Percentiles rank a stretch among this genome's conserved stretches.
phyloP scores from a whole-genome alignment of 2,329 filamentous ascomycete genomes.

The Fusarium udum region DNA sequence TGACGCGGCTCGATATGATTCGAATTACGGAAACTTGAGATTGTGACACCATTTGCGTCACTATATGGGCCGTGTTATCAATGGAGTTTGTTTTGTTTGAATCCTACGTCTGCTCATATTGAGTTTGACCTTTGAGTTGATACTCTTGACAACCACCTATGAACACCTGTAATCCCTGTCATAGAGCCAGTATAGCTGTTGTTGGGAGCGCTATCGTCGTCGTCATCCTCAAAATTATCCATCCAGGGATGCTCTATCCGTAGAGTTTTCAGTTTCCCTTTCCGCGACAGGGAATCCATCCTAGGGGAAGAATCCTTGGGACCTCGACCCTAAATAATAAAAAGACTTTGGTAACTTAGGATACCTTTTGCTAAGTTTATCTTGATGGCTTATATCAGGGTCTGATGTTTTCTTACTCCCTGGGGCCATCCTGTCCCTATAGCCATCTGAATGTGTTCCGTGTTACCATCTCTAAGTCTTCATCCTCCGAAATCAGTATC shows the following conservation, averaged over 20 bases:
- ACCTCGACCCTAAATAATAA: background rate
- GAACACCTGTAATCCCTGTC: background rate
- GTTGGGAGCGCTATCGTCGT: background rate
- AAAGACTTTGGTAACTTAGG: background rate
- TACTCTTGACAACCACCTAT: background rate
- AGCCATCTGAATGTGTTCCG: background rate
- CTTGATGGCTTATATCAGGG: background rate
- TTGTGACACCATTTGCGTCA: background rate
- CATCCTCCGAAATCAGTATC: background rate
- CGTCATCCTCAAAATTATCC: background rate
- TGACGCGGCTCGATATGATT: background rate
- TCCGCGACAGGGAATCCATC: background rate
- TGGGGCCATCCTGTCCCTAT: fast-evolving
- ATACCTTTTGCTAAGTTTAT: background rate
- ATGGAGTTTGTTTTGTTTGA: background rate
- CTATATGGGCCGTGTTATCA: background rate
- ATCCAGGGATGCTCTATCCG: background rate
- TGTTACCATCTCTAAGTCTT: background rate
- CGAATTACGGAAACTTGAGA: background rate
- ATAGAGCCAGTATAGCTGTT: background rate
- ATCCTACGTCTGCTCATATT: background rate
- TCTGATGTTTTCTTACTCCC: background rate
- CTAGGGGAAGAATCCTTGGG: background rate
- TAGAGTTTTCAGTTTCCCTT: background rate
- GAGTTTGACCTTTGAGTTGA: background rate